These are phyloP conservation scores for Daldinia decipiens DNA, from an alignment of 495 filamentous ascomycete genomes.

Conservation along the genomic window DNA sequence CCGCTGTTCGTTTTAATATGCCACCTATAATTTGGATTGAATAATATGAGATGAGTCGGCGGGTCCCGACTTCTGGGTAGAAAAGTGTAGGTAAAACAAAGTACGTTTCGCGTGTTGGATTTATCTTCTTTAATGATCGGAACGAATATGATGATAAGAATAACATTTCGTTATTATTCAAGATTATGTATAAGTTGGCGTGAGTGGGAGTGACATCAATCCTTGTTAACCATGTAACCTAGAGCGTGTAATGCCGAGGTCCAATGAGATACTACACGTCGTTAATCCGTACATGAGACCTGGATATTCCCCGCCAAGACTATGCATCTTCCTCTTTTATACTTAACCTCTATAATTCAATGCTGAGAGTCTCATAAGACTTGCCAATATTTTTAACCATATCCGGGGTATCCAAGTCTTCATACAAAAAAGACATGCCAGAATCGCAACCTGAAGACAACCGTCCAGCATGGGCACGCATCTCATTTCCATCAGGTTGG, in stretches of 20 bases:
- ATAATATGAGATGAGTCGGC: conserved; percentile 17
- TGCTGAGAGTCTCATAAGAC: not conserved
- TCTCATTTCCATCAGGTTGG: not conserved
- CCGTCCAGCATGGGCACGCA: not conserved
- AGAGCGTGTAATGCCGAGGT: not conserved
- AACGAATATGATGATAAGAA: not conserved
- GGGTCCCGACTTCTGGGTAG: not conserved
- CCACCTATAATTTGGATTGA: not conserved
- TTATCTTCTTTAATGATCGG: not conserved
- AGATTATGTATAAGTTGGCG: not conserved
- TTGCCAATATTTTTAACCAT: not conserved
- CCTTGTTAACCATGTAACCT: not conserved
- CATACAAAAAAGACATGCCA: not conserved
- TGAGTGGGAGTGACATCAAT: not conserved
- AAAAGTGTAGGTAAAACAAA: not conserved
- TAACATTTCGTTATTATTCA: conserved; percentile 14
- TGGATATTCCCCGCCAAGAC: not conserved
- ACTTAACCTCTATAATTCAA: not conserved
- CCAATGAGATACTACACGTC: not conserved
- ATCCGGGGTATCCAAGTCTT: not conserved
- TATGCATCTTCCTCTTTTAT: not conserved
- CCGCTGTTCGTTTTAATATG: not conserved
- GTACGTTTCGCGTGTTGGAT: not conserved
- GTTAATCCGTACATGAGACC: not conserved
- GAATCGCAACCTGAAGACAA: not conserved